A percentile compares a stretch with the other conserved stretches of the same genome.
phyloP scores from a whole-genome alignment of 139 green algal genomes.

The Desmodesmus armatus region DNA sequence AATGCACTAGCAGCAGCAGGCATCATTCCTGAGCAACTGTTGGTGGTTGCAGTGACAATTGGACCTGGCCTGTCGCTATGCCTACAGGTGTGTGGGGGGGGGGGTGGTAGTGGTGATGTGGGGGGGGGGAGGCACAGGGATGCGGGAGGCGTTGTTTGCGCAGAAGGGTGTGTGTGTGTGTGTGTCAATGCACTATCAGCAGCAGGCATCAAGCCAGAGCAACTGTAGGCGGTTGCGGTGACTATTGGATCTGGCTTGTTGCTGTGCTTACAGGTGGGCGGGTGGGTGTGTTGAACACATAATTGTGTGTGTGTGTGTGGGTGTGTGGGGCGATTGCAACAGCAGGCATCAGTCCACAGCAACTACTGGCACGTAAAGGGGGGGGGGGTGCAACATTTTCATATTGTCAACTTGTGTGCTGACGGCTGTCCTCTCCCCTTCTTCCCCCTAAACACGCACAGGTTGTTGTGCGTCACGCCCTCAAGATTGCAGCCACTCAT shows the following conservation, averaged over 20 bases:
- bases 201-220: too few relatives aligned
- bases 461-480: constrained; percentile 37
- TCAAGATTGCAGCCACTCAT: constrained; percentile 1
- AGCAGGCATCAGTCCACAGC: constrained; percentile 8
- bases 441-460: too few relatives aligned
- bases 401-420: constrained; percentile 90
- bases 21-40: constrained; percentile 4
- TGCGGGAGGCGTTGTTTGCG: too few relatives aligned
- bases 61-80: constrained; percentile 96
- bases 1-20: constrained; percentile 13
- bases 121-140: too few relatives aligned
- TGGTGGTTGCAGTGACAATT: constrained; percentile 39
- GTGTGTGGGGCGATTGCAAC: too few relatives aligned
- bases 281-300: too few relatives aligned
- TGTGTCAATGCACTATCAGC: too few relatives aligned
- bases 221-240: constrained; percentile 24
- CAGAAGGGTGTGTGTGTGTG: too few relatives aligned
- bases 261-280: constrained; percentile 90
- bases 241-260: constrained; percentile 88
- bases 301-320: too few relatives aligned
- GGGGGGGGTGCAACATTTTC: constrained; percentile 87
- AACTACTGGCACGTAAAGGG: constrained; percentile 25
- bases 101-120: too few relatives aligned
- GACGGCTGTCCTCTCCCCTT: too few relatives aligned
- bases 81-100: constrained; percentile 83